These are phyloP conservation scores for Fistulinella cinereoalba DNA, from an alignment of 1,284 basidiomycete genomes.

Conservation along the genomic window DNA sequence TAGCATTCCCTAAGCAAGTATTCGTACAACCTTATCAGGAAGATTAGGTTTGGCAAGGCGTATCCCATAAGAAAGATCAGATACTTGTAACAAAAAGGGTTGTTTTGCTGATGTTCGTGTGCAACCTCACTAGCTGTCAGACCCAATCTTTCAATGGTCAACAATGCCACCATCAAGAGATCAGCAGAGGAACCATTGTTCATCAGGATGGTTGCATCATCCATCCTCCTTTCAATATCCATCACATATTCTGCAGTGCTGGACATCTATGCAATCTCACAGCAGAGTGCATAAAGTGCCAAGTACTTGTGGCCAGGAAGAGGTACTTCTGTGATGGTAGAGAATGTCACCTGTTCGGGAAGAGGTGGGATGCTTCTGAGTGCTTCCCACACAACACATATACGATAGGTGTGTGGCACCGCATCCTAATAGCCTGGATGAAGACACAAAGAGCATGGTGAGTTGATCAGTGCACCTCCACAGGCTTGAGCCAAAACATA, in stretches of 20 bases:
- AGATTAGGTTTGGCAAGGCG: too few species aligned
- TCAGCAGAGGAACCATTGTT: background rate
- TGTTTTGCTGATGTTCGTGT: too few species aligned
- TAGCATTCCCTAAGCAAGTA: too few species aligned
- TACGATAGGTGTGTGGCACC: too few species aligned
- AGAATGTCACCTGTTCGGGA: background rate
- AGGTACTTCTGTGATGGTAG: background rate
- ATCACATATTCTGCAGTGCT: constrained; percentile 1
- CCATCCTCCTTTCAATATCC: constrained; percentile 5
- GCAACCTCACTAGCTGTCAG: too few species aligned
- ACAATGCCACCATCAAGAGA: background rate
- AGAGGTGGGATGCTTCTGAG: background rate
- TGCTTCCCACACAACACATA: background rate
- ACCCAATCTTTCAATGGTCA: too few species aligned
- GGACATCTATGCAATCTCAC: constrained; percentile 4
- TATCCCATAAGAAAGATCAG: too few species aligned
- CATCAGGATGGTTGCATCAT: background rate
- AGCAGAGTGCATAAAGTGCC: constrained; percentile 3
- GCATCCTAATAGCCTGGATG: background rate
- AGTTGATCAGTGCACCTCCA: background rate
- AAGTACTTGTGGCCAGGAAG: background rate
- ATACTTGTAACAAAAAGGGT: too few species aligned
- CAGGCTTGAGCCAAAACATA: constrained; percentile 2
- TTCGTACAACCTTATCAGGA: too few species aligned
- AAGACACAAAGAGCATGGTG: too few species aligned